A percentile compares a stretch with the other conserved stretches of the same genome.
phyloP scores from a whole-genome alignment of 768 basidiomycete genomes.

The Leccinum olivaceopallidum region DNA sequence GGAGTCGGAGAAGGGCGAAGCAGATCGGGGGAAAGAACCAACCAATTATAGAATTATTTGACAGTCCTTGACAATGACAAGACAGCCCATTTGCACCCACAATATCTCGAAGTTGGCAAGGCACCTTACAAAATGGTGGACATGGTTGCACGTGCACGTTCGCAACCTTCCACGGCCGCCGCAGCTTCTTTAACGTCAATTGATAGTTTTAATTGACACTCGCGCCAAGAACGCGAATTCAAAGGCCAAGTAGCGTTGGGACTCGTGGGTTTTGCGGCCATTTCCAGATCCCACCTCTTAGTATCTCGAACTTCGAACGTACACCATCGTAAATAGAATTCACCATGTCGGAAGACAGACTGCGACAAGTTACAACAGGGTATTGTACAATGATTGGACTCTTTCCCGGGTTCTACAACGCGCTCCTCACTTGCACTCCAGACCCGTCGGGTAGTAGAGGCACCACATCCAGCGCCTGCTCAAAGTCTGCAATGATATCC shows the following conservation, averaged over 20 bases:
- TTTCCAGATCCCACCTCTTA: too few species aligned
- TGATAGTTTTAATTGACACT: too few species aligned
- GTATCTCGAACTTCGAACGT: too few species aligned
- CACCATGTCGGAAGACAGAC: too few species aligned
- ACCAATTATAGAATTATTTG: background rate
- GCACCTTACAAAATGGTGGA: background rate
- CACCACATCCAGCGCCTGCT: constrained; percentile 36
- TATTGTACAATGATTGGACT: background rate
- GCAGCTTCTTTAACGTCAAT: too few species aligned
- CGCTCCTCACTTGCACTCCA: background rate
- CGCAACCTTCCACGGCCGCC: too few species aligned
- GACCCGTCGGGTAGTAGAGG: constrained; percentile 1
- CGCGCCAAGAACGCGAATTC: too few species aligned
- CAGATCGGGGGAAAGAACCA: background rate
- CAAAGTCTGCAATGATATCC: constrained; percentile 52
- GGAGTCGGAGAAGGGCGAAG: background rate
- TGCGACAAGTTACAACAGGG: background rate
- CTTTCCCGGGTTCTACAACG: constrained; percentile 2
- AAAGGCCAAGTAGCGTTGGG: too few species aligned
- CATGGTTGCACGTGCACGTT: too few species aligned
- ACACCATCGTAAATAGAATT: too few species aligned
- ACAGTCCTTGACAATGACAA: background rate
- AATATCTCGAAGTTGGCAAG: background rate
- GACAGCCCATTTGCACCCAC: background rate
- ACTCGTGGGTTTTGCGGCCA: too few species aligned